Conservation (phyloP, 2,329 filamentous ascomycete species). For the Aschersonia sp. region DNA sequence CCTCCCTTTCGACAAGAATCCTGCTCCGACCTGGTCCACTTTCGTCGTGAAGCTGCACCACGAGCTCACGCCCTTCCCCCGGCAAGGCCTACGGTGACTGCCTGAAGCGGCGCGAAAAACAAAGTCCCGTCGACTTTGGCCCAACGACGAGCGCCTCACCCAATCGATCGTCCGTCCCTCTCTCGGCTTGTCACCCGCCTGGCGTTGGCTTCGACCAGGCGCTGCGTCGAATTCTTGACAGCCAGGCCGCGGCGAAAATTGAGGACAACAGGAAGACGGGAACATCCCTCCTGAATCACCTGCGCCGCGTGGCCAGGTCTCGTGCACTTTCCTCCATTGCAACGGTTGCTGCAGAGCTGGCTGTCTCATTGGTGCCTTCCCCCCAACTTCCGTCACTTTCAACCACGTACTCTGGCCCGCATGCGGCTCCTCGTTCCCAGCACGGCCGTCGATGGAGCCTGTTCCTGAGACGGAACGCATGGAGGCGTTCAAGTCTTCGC, state of each 20-base stretch:
- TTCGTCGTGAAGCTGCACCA: too few relatives aligned
- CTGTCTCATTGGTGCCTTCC: too few relatives aligned
- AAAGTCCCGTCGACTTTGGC: background rate
- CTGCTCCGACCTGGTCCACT: too few relatives aligned
- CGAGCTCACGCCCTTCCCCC: too few relatives aligned
- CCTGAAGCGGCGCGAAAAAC: too few relatives aligned
- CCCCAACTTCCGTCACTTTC: background rate
- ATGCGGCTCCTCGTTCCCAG: conserved; percentile 1
- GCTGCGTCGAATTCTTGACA: background rate
- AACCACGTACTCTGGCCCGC: background rate
- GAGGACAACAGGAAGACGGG: background rate
- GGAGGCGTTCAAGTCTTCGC: conserved; percentile 48
- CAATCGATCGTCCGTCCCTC: background rate
- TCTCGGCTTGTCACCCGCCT: background rate
- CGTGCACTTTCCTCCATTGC: background rate
- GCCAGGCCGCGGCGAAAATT: background rate
- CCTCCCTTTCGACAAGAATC: background rate
- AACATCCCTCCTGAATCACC: background rate
- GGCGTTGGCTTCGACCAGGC: background rate
- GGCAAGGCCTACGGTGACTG: too few relatives aligned
- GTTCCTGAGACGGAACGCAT: conserved; percentile 55
- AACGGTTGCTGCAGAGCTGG: too few relatives aligned
- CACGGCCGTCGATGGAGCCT: conserved; percentile 41
- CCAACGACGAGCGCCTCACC: background rate
- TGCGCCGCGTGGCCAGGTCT: background rate